phyloP scores from a whole-genome alignment of 176 grass and related monocot species.

The Aegilops sharonensis region DNA sequence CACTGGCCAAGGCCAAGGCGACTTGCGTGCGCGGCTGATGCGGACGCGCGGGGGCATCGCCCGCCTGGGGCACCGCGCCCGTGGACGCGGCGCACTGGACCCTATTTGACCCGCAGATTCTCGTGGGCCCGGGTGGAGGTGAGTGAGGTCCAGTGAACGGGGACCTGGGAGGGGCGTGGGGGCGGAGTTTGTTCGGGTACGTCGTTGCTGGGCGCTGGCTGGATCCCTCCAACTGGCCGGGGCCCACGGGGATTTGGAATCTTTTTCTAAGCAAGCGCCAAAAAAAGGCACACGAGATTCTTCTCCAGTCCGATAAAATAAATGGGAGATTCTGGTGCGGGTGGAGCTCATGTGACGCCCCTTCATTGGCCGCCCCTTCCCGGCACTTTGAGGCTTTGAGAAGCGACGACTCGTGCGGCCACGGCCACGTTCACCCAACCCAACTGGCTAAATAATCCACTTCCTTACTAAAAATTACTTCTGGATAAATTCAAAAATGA shows the following conservation, averaged over 20 bases:
- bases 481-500: fast-evolving
- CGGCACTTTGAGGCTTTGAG: background rate
- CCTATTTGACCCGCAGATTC: too few species aligned
- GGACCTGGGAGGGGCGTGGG: background rate
- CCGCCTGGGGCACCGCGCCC: background rate
- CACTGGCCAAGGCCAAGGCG: background rate
- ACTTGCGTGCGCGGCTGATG: slow-evolving; percentile 16
- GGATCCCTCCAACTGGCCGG: slow-evolving; percentile 17
- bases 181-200: background rate
- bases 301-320: background rate
- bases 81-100: background rate
- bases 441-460: too few species aligned
- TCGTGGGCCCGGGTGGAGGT: too few species aligned
- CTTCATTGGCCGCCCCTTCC: background rate
- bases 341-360: background rate
- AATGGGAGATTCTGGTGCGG: background rate
- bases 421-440: too few species aligned
- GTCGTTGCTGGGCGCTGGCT: background rate
- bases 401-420: too few species aligned
- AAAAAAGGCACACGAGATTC: background rate
- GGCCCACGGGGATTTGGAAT: background rate
- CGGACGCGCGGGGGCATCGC: background rate
- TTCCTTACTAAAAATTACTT: too few species aligned
- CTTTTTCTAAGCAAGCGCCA: background rate
- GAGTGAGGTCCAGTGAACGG: background rate